Conservation (phyloP, 768 basidiomycete species). For the Lepiota subincarnata region DNA sequence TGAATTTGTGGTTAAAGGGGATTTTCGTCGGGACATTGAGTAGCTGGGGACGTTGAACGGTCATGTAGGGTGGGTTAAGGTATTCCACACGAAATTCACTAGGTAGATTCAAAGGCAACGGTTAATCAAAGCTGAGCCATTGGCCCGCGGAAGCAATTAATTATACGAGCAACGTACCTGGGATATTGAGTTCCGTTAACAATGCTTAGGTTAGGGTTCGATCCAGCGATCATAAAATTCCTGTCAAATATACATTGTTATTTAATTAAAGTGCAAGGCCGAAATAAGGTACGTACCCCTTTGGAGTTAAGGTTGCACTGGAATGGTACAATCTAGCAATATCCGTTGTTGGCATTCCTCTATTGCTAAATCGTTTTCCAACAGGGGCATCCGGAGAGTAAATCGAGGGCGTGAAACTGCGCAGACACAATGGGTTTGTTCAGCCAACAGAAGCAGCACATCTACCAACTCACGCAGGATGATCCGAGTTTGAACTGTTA, state of each 20-base stretch:
- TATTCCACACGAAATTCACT: constrained; percentile 42
- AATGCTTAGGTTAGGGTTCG: constrained; percentile 38
- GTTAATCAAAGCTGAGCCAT: background rate
- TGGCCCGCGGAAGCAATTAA: no score
- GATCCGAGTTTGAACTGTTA: constrained; percentile 25
- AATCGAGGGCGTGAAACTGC: constrained; percentile 36
- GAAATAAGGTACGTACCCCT: constrained; percentile 37
- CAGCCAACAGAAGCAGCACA: background rate
- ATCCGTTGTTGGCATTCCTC: constrained; percentile 35
- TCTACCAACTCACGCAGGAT: constrained; percentile 22
- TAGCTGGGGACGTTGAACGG: constrained; percentile 27
- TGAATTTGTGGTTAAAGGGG: constrained; percentile 32
- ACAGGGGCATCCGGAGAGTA: constrained; percentile 41
- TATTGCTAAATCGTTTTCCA: constrained; percentile 44
- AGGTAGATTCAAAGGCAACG: background rate
- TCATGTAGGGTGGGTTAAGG: constrained; percentile 40
- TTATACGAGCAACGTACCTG: constrained; percentile 19
- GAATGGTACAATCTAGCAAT: constrained; percentile 64
- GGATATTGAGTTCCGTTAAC: constrained; percentile 24
- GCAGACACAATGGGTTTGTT: background rate
- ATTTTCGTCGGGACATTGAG: constrained; percentile 32
- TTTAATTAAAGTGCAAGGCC: constrained; percentile 12
- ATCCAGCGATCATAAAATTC: constrained; percentile 35
- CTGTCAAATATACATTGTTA: constrained; percentile 8
- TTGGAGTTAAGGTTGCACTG: constrained; percentile 49